Percentiles rank a stretch among this genome's conserved stretches.
Evolutionary conservation across 192 early-diverging fungal genomes (phyloP).

Genomic region (Thoreauomyces humboldtii): DNA sequence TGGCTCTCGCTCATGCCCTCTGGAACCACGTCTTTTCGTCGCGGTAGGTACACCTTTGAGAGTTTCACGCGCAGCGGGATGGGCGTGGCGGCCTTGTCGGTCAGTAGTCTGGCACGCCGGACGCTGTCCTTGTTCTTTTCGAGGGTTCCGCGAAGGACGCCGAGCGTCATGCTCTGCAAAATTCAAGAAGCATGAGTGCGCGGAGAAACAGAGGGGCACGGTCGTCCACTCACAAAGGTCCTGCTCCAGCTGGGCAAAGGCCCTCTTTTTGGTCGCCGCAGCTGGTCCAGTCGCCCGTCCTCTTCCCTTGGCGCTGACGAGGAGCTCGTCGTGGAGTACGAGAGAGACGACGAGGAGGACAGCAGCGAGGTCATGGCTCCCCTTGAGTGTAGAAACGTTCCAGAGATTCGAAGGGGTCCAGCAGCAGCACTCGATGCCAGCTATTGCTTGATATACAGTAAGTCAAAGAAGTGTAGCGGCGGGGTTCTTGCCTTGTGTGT

Average conservation of each 20-base stretch:
- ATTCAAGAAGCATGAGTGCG: not conserved
- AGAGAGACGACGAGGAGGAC: too few relatives aligned
- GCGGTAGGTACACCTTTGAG: constrained; percentile 34
- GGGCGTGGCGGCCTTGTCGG: constrained; percentile 24
- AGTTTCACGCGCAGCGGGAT: constrained; percentile 19
- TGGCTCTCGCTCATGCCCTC: constrained; percentile 27
- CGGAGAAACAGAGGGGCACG: not conserved
- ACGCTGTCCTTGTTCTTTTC: constrained; percentile 17
- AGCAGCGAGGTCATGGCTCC: too few relatives aligned
- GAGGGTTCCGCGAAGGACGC: constrained; percentile 11
- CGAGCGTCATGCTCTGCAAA: constrained; percentile 13
- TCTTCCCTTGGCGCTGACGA: too few relatives aligned
- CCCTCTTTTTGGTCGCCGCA: not conserved
- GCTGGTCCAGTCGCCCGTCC: constrained; percentile 19
- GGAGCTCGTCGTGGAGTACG: too few relatives aligned
- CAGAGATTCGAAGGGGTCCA: too few relatives aligned
- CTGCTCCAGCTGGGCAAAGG: constrained; percentile 22
- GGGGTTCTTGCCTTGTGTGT: too few relatives aligned
- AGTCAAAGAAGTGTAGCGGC: too few relatives aligned
- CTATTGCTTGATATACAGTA: too few relatives aligned
- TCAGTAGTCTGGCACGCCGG: constrained; percentile 14
- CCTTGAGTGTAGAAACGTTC: too few relatives aligned
- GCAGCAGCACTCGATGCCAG: too few relatives aligned
- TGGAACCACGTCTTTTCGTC: constrained; percentile 26
- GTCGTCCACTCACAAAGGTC: constrained; percentile 19